Evolutionary conservation across 2,329 filamentous ascomycete species (phyloP).

Genomic region (Fusarium denticulatum): DNA sequence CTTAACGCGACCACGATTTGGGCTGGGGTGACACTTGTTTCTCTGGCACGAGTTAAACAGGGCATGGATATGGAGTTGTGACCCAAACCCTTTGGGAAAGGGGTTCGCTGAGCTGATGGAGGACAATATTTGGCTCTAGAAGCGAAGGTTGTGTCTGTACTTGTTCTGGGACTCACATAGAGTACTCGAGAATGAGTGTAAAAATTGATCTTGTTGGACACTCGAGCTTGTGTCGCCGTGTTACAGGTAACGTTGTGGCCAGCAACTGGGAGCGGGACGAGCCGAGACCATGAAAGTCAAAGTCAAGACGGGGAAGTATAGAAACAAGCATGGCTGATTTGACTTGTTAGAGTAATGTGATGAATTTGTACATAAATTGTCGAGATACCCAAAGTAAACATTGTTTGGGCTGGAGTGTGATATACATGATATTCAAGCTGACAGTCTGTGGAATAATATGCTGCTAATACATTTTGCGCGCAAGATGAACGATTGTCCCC

Average conservation of each 20-base stretch:
- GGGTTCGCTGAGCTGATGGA: conserved; percentile 29
- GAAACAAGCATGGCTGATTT: not conserved
- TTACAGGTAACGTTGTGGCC: not conserved
- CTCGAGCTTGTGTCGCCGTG: not conserved
- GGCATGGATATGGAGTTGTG: conserved; percentile 43
- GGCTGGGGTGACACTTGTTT: conserved; percentile 28
- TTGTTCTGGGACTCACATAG: conserved; percentile 28
- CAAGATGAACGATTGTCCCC: too few species aligned
- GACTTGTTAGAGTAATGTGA: not conserved
- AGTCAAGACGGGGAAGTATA: not conserved
- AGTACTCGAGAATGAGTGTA: conserved; percentile 21
- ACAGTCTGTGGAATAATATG: not conserved
- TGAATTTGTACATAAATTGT: not conserved
- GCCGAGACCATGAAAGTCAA: conserved; percentile 19
- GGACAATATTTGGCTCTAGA: conserved; percentile 36
- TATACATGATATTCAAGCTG: not conserved
- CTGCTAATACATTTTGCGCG: not conserved
- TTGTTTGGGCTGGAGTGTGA: not conserved
- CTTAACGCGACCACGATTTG: conserved; percentile 44
- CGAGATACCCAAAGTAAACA: not conserved
- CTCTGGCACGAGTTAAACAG: conserved; percentile 31
- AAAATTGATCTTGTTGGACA: conserved; percentile 37
- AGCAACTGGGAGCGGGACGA: conserved; percentile 10
- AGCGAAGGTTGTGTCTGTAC: conserved; percentile 38
- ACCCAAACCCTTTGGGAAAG: conserved; percentile 35